These are phyloP conservation scores for Ceratobasidium theobromae DNA, from an alignment of 1,284 basidiomycete genomes.

Conservation along the genomic window DNA sequence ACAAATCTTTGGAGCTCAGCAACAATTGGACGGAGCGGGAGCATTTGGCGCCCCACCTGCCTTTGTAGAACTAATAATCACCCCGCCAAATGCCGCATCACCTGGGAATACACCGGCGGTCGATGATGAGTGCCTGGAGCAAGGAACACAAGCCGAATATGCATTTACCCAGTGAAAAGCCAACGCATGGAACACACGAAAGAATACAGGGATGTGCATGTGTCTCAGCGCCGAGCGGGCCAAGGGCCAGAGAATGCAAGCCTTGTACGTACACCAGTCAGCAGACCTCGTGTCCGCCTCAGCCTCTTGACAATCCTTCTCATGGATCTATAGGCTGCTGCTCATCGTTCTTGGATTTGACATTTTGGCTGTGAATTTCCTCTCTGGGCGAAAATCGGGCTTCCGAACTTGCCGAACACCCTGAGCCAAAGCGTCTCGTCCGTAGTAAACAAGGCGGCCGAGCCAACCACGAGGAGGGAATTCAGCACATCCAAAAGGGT, in stretches of 20 bases:
- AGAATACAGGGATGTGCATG: conserved; percentile 85
- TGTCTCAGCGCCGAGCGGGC: too few relatives aligned
- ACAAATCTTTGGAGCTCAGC: too few relatives aligned
- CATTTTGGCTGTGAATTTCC: background rate
- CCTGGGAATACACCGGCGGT: conserved; percentile 43
- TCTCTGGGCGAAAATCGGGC: background rate
- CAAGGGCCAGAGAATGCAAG: too few relatives aligned
- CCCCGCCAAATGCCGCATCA: conserved; percentile 67
- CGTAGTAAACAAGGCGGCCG: background rate
- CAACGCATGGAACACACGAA: conserved; percentile 77
- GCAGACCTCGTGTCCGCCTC: conserved; percentile 17
- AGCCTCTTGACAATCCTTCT: conserved; percentile 5
- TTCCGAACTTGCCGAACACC: background rate
- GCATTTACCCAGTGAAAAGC: too few relatives aligned
- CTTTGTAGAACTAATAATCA: conserved; percentile 55
- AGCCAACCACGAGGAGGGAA: conserved; percentile 16
- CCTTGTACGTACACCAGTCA: too few relatives aligned
- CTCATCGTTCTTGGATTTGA: too few relatives aligned
- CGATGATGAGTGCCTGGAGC: background rate
- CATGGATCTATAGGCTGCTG: conserved; percentile 2
- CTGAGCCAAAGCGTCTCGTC: conserved; percentile 20
- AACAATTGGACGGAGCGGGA: too few relatives aligned
- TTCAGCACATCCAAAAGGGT: background rate
- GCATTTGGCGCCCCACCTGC: too few relatives aligned
- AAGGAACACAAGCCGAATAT: background rate